Evolutionary conservation across 768 basidiomycete species (phyloP), one percentile per base, ranked within the genome.

Genomic region (Tricholoma furcatifolium): DNA sequence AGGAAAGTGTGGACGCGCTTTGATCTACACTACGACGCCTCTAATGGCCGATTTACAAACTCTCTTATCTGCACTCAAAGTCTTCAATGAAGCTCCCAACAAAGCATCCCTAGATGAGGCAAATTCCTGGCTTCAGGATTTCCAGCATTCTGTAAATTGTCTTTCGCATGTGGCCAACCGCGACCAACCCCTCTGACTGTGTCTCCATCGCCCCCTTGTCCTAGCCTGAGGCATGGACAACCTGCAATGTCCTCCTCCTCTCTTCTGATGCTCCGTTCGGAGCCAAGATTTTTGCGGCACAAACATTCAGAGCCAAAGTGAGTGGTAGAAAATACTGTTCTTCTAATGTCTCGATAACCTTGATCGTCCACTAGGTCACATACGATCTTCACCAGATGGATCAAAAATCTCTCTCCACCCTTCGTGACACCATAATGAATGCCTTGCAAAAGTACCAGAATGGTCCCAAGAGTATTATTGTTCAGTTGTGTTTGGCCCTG

Each of bases 121-220:
- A 60, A 98, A 97, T 74, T 74, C 84, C 60, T 98, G 94, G 94
- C 86, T 99, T 57, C 89, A 94, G 75, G 93, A 95, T 71, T 99
- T 98, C 70, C 96, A 99, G 77, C 95, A 98, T 79, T 95, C 93
- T 78, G 96, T 98, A 86, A 88, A 84, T 89, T 78, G 75, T 76
- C 73, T 84, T 83, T 85, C 83, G 78, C 81, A 79, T 83, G 72
- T 82, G 80, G 83, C 75, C 79, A 77, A 70, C 76, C 75, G 62
- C 73, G 69, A 73, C 77, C 80, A 71, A 69, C 77, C 70, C 78
- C 77, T 86, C 85, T 88, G 78, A 88, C 83, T 69, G 67, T 76
- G 71, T 72, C 73, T 74, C 75, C 76, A 73, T 75, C 75, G 73
- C 75, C 71, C n/a, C 70, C 66, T 75, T 81, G 77, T 78, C 76